phyloP scores from a whole-genome alignment of 176 grass and related monocot species.

The Canna indica region DNA sequence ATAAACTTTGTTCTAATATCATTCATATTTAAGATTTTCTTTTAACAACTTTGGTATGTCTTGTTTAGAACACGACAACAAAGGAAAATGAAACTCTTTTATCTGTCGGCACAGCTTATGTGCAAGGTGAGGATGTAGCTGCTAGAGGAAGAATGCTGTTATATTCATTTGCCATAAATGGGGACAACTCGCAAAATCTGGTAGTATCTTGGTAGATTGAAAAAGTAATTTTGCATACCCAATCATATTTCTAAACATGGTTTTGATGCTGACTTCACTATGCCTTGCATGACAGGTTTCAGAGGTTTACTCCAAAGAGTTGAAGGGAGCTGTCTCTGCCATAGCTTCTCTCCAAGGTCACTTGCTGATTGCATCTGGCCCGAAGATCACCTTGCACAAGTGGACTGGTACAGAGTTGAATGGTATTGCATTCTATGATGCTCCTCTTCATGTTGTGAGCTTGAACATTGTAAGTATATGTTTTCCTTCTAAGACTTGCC shows the following conservation, averaged over 20 bases:
- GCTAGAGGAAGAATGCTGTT: constrained; percentile 77
- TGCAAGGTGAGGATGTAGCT: constrained; percentile 93
- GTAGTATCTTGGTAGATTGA: constrained; percentile 21
- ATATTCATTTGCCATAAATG: constrained; percentile 55
- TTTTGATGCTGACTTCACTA: background rate
- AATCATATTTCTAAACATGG: background rate
- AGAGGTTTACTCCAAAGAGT: constrained; percentile 85
- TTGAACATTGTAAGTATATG: constrained; percentile 73
- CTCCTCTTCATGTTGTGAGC: constrained; percentile 94
- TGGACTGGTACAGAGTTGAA: constrained; percentile 92
- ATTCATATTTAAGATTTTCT: constrained; percentile 13
- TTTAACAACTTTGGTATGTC: constrained; percentile 1
- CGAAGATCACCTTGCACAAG: constrained; percentile 90
- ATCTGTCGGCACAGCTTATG: constrained; percentile 82
- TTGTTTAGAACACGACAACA: constrained; percentile 62
- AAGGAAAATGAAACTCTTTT: constrained; percentile 91
- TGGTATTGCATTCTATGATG: constrained; percentile 92
- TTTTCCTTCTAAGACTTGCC: background rate
- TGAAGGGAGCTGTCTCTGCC: constrained; percentile 87
- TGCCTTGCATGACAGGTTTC: constrained; percentile 37
- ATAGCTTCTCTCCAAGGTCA: constrained; percentile 95
- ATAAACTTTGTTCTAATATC: background rate
- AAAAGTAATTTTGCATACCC: background rate
- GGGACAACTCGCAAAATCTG: constrained; percentile 73
- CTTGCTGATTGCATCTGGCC: constrained; percentile 84